Percentiles rank a stretch among this genome's conserved stretches.
These are phyloP conservation scores for Rutidosis leptorrhynchoides DNA, from an alignment of 129 eudicot genomes.

Conservation along the genomic window DNA sequence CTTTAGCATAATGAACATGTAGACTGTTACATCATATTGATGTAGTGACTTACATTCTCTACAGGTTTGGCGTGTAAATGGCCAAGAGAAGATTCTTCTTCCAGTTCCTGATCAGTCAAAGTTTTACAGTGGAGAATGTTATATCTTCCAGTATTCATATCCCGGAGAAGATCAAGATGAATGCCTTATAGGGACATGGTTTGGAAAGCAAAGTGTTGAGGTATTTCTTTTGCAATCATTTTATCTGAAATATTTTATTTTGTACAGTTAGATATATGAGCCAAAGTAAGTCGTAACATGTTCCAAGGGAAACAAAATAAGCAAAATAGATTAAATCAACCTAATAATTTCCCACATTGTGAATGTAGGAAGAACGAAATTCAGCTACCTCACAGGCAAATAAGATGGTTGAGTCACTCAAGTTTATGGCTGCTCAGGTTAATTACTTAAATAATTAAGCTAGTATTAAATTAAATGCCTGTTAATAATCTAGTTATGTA, in stretches of 20 bases:
- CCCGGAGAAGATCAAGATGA: slow-evolving; percentile 85
- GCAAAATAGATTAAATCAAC: slow-evolving; percentile 1
- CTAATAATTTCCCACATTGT: slow-evolving; percentile 10
- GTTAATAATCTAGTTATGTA: no score
- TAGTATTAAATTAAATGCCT: neutral
- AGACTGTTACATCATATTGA: slow-evolving; percentile 8
- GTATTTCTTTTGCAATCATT: slow-evolving; percentile 28
- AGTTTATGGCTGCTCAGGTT: slow-evolving; percentile 85
- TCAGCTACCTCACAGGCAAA: slow-evolving; percentile 74
- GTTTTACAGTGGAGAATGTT: slow-evolving; percentile 94
- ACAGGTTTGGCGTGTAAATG: slow-evolving; percentile 97
- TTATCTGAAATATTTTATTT: neutral
- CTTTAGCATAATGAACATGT: neutral
- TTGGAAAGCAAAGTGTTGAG: slow-evolving; percentile 81
- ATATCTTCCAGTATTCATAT: slow-evolving; percentile 75
- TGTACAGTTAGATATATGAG: neutral
- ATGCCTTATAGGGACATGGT: slow-evolving; percentile 79
- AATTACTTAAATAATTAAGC: slow-evolving; percentile 25
- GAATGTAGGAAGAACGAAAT: slow-evolving; percentile 61
- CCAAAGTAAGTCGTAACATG: slow-evolving; percentile 4
- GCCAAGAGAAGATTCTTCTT: slow-evolving; percentile 60
- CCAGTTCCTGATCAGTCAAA: slow-evolving; percentile 63
- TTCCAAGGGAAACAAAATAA: neutral
- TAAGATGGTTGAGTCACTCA: slow-evolving; percentile 90
- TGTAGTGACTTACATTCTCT: slow-evolving; percentile 14